These are phyloP conservation scores for Exserohilum rostratum DNA, from an alignment of 2,329 filamentous ascomycete species.

Conservation along the genomic window DNA sequence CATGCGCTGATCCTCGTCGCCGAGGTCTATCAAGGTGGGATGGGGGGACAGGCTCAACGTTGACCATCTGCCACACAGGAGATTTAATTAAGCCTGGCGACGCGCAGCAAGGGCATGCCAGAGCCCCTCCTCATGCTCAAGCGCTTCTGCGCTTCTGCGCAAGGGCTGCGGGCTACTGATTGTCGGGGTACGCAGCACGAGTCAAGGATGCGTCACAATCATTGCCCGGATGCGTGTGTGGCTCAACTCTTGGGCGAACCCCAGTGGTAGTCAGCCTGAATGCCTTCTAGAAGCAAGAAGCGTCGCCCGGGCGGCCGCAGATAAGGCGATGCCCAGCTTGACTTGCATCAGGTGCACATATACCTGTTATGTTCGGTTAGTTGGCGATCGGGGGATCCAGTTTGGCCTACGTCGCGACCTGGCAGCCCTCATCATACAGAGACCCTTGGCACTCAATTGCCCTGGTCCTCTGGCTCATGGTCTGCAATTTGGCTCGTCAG, in stretches of 20 bases:
- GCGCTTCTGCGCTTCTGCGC: slow-evolving; percentile 4
- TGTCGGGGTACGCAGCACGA: neutral
- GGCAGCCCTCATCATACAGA: slow-evolving; percentile 41
- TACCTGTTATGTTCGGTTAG: slow-evolving; percentile 43
- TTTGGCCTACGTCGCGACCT: slow-evolving; percentile 18
- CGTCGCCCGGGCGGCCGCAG: slow-evolving; percentile 31
- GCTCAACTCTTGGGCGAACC: slow-evolving; percentile 21
- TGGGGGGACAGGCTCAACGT: slow-evolving; percentile 25
- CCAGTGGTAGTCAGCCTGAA: slow-evolving; percentile 24
- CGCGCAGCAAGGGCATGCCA: slow-evolving; percentile 9
- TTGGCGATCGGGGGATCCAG: slow-evolving; percentile 37
- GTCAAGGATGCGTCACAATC: neutral
- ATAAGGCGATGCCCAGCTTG: slow-evolving; percentile 29
- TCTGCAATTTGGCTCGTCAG: neutral
- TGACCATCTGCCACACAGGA: slow-evolving; percentile 26
- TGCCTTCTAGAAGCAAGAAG: slow-evolving; percentile 35
- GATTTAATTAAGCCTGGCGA: slow-evolving; percentile 30
- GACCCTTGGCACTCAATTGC: slow-evolving; percentile 3
- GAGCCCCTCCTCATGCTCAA: slow-evolving; percentile 9
- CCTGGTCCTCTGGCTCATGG: neutral
- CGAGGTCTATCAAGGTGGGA: neutral
- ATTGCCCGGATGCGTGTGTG: slow-evolving; percentile 5
- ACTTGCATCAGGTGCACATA: slow-evolving; percentile 40
- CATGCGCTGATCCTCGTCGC: neutral
- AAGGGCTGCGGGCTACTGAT: neutral